Conservation (phyloP, 306 rosid species). For the Cucumis cinereus region DNA sequence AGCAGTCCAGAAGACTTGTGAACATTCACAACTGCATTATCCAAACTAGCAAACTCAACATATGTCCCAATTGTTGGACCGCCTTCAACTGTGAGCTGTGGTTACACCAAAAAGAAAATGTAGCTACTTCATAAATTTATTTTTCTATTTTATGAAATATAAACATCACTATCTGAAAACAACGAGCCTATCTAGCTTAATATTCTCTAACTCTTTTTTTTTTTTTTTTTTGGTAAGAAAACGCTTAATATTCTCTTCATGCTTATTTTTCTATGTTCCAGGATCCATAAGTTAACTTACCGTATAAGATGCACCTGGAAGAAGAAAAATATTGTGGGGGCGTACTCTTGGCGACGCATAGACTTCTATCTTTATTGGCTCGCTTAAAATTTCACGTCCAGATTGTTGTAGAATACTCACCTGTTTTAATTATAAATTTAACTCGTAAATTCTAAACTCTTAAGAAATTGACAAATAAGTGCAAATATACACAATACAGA, state of each 20-base stretch:
- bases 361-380: slow-evolving; percentile 73
- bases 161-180: neutral
- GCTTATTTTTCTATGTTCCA: neutral
- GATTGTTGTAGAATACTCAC: slow-evolving; percentile 54
- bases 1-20: slow-evolving; percentile 62
- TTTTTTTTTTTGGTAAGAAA: too few relatives aligned
- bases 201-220: neutral
- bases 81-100: slow-evolving; percentile 65
- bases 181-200: neutral
- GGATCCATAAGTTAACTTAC: slow-evolving; percentile 30
- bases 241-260: neutral
- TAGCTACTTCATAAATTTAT: neutral
- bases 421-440: slow-evolving; percentile 34
- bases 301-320: slow-evolving; percentile 79
- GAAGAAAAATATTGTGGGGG: slow-evolving; percentile 58
- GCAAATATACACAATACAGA: slow-evolving; percentile 4
- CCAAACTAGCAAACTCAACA: slow-evolving; percentile 58
- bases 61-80: slow-evolving; percentile 65
- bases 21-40: slow-evolving; percentile 48
- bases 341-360: slow-evolving; percentile 66
- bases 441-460: slow-evolving; percentile 8
- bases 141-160: neutral
- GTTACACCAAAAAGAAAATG: slow-evolving; percentile 5
- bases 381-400: slow-evolving; percentile 54
- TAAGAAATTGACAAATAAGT: slow-evolving; percentile 9